Conservation (phyloP, 305 asterid genomes). For the Fraxinus nigra region DNA sequence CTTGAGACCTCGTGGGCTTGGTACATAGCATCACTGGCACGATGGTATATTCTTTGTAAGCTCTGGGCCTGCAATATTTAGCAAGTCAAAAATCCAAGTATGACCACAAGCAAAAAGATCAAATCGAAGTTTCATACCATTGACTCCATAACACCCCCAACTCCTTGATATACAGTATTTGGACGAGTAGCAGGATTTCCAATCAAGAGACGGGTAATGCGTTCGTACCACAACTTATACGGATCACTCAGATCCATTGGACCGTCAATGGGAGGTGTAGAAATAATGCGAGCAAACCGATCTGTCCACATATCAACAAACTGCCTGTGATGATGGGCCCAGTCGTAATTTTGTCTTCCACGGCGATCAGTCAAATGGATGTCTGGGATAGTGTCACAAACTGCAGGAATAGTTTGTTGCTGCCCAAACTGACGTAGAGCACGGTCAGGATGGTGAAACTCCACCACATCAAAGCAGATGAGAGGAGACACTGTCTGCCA, state of each 20-base stretch:
- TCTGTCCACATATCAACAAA: conserved; percentile 71
- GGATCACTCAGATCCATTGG: conserved; percentile 49
- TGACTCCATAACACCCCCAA: conserved; percentile 55
- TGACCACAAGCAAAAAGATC: conserved; percentile 3
- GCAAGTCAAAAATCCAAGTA: conserved; percentile 6
- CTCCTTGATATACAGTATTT: conserved; percentile 56
- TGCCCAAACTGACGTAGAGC: conserved; percentile 71
- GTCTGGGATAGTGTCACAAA: conserved; percentile 69
- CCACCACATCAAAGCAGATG: conserved; percentile 74
- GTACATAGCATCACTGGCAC: conserved; percentile 49
- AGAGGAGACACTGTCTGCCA: conserved; percentile 80
- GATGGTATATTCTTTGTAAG: conserved; percentile 53
- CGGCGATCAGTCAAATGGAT: conserved; percentile 70
- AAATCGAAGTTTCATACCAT: conserved; percentile 41
- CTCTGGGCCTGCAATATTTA: conserved; percentile 48
- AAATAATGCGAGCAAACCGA: conserved; percentile 43
- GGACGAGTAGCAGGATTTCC: conserved; percentile 73
- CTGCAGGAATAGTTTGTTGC: conserved; percentile 51
- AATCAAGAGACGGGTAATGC: conserved; percentile 63
- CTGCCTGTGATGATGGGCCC: conserved; percentile 59
- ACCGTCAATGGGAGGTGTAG: conserved; percentile 36
- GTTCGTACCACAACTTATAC: conserved; percentile 68
- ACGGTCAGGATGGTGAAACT: conserved; percentile 72
- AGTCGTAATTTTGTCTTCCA: conserved; percentile 69
- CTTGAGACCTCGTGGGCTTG: conserved; percentile 45